phyloP scores from a whole-genome alignment of 192 early-diverging fungal genomes.

The Dissophora ornata region DNA sequence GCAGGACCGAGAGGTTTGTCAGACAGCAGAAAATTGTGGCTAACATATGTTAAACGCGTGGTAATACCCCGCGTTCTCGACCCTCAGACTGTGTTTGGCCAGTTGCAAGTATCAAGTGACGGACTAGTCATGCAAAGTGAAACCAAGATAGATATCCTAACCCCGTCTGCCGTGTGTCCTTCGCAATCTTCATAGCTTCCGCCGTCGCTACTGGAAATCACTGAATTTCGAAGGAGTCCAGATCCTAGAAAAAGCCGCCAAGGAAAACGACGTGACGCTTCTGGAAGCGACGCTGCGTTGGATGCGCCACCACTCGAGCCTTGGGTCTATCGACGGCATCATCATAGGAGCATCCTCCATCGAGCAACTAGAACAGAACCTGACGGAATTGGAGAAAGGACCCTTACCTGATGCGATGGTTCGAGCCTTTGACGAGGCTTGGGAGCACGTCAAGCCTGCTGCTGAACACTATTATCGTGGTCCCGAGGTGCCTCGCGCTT shows the following conservation, averaged over 20 bases:
- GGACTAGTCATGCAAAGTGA: not conserved
- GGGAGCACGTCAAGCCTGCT: conserved; percentile 57
- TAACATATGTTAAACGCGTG: not conserved
- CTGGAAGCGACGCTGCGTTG: conserved; percentile 53
- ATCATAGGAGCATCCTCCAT: conserved; percentile 52
- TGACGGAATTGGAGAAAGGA: conserved; percentile 60
- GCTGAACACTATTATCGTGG: too few relatives aligned
- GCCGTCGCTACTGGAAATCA: conserved; percentile 50
- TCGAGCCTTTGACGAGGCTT: conserved; percentile 65
- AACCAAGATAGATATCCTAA: not conserved
- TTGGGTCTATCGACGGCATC: conserved; percentile 23
- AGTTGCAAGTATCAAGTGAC: too few relatives aligned
- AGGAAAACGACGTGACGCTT: conserved; percentile 21
- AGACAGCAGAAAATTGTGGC: not conserved
- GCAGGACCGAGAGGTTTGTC: too few relatives aligned
- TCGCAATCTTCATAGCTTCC: conserved; percentile 7
- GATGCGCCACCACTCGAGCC: conserved; percentile 51
- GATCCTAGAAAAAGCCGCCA: conserved; percentile 34
- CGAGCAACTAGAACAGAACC: conserved; percentile 52
- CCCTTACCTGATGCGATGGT: conserved; percentile 63
- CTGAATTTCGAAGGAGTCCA: conserved; percentile 62
- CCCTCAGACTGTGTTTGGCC: too few relatives aligned
- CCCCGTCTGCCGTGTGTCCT: too few relatives aligned
- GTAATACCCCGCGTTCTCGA: too few relatives aligned
- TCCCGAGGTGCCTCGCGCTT: too few relatives aligned